A percentile compares a stretch with the other conserved stretches of the same genome.
These are phyloP conservation scores for Fusarium sacchari DNA, from an alignment of 2,329 filamentous ascomycete species.

Conservation along the genomic window DNA sequence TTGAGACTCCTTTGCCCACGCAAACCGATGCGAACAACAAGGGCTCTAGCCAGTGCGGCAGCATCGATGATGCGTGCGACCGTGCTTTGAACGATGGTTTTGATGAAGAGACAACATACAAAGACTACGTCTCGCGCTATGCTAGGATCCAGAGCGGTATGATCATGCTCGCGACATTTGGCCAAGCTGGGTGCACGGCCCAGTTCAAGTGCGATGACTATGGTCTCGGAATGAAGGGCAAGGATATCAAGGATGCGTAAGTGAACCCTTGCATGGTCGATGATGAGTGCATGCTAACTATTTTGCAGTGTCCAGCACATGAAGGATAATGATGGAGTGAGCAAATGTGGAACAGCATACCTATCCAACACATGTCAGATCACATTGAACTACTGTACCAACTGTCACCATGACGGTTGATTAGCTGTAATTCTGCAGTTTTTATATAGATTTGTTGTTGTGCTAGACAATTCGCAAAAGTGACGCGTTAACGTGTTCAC, in stretches of 20 bases:
- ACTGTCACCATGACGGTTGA: conserved; percentile 15
- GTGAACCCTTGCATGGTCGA: not conserved
- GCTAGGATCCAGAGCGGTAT: conserved; percentile 11
- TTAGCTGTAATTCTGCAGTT: not conserved
- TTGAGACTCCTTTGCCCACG: conserved; percentile 1
- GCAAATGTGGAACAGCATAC: conserved; percentile 29
- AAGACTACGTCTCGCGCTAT: conserved; percentile 14
- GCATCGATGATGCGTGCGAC: conserved; percentile 29
- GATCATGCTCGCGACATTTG: conserved; percentile 4
- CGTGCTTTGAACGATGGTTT: conserved; percentile 14
- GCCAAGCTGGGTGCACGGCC: conserved; percentile 23
- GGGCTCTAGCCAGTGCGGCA: conserved; percentile 26
- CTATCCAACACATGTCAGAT: conserved; percentile 25
- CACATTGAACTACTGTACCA: conserved; percentile 28
- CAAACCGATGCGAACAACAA: conserved; percentile 22
- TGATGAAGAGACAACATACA: conserved; percentile 17
- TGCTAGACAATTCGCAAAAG: not conserved
- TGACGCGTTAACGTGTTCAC: not conserved
- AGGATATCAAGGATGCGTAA: conserved; percentile 31
- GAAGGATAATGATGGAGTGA: conserved; percentile 24
- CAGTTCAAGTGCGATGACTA: conserved; percentile 28
- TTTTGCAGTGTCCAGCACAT: not conserved
- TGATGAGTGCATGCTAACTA: not conserved
- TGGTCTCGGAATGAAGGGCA: conserved; percentile 27
- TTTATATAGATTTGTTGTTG: not conserved